These are phyloP conservation scores for Reutealis trisperma DNA, from an alignment of 345 rosid genomes.

Conservation along the genomic window DNA sequence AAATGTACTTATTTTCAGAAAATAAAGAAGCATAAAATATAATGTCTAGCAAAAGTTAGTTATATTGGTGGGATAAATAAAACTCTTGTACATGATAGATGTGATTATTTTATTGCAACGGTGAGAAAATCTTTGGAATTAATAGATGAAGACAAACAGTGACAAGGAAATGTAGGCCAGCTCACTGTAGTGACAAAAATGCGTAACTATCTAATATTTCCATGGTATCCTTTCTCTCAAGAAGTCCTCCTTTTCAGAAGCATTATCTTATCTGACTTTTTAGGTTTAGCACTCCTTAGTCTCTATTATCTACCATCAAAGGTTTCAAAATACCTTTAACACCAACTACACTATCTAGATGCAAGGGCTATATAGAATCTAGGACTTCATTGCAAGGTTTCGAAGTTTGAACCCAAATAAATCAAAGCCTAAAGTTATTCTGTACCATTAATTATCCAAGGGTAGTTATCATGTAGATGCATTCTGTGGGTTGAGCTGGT, in stretches of 20 bases:
- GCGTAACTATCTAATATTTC: not conserved
- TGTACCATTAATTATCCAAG: not conserved
- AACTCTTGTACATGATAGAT: not conserved
- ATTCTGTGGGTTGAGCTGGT: not conserved
- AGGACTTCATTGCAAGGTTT: not conserved
- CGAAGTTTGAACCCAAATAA: not conserved
- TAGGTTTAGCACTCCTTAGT: not conserved
- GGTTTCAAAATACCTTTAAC: not conserved
- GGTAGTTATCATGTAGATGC: not conserved
- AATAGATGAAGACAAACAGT: not conserved
- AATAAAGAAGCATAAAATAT: not conserved
- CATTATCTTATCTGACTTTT: not conserved
- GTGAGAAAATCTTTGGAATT: not conserved
- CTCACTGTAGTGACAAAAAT: not conserved
- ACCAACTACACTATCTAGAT: not conserved
- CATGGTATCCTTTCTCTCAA: not conserved
- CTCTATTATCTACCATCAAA: not conserved
- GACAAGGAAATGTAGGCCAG: not conserved
- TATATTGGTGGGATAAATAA: not conserved
- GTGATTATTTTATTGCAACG: no score
- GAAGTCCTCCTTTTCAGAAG: not conserved
- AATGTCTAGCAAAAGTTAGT: not conserved
- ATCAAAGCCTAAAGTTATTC: not conserved
- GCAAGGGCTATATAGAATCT: not conserved
- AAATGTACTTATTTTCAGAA: slow-evolving; percentile 20